These are phyloP conservation scores for Albifimbria verrucaria DNA, from an alignment of 2,329 filamentous ascomycete genomes.

Conservation along the genomic window DNA sequence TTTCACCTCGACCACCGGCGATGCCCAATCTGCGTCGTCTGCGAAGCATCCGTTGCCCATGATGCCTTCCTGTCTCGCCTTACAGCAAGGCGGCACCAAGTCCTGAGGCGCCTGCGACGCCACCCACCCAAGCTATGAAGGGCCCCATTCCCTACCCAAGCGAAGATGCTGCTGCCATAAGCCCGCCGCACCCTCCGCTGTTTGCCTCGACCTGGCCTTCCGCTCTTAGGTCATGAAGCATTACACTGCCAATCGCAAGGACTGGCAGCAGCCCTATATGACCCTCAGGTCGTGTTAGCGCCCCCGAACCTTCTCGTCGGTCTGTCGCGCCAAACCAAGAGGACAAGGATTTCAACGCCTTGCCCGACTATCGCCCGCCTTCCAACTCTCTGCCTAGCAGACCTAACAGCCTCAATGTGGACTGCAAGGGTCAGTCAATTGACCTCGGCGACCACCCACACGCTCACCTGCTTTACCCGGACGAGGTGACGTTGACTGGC, in stretches of 20 bases:
- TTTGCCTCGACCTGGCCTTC: conserved; percentile 52
- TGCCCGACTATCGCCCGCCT: conserved; percentile 72
- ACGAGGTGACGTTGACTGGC: conserved; percentile 74
- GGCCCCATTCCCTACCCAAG: conserved; percentile 59
- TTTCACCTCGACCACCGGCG: conserved; percentile 10
- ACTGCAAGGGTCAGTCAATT: conserved; percentile 80
- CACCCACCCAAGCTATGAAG: conserved; percentile 29
- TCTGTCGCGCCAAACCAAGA: conserved; percentile 66
- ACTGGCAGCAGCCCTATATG: conserved; percentile 39
- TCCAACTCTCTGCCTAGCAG: conserved; percentile 63
- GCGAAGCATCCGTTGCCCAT: too few species aligned
- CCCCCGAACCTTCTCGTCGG: conserved; percentile 48
- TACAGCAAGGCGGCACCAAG: conserved; percentile 38
- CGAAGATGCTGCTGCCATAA: conserved; percentile 35
- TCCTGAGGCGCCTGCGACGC: conserved; percentile 23
- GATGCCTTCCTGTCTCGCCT: conserved; percentile 58
- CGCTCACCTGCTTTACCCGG: conserved; percentile 67
- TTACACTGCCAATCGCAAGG: conserved; percentile 39
- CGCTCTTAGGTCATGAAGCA: conserved; percentile 48
- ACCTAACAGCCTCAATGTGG: conserved; percentile 82
- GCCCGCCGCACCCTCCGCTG: conserved; percentile 44
- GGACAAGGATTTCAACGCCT: conserved; percentile 73
- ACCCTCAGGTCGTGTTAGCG: conserved; percentile 34
- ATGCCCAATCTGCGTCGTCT: conserved; percentile 20
- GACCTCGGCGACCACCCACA: conserved; percentile 73